A percentile compares a stretch with the other conserved stretches of the same genome.
Evolutionary conservation across 1,284 basidiomycete species (phyloP).

Genomic region (Cryptococcus wingfieldii): DNA sequence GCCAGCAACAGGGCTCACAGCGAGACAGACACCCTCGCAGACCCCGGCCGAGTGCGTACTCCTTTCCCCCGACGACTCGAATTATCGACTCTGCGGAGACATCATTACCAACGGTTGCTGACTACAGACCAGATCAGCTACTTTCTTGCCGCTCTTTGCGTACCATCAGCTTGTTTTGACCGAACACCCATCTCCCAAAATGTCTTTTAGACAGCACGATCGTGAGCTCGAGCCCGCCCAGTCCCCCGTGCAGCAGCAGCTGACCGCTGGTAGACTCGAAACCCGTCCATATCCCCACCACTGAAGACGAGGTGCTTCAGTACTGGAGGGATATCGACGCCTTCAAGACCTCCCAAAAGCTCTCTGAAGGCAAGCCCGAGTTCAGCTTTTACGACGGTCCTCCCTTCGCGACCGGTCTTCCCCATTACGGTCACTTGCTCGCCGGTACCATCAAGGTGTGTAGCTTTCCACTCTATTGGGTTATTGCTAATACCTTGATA

Average conservation of each 20-base stretch:
- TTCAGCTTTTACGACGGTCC: constrained; percentile 98
- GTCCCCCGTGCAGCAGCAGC: constrained; percentile 3
- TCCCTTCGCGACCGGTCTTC: constrained; percentile 94
- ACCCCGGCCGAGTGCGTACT: too few relatives aligned
- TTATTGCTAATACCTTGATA: not conserved
- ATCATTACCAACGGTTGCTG: too few relatives aligned
- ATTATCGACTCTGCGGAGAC: too few relatives aligned
- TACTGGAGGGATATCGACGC: constrained; percentile 98
- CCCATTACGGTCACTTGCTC: constrained; percentile 86
- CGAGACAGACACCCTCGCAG: too few relatives aligned
- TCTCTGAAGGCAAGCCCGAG: constrained; percentile 80
- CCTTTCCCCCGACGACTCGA: too few relatives aligned
- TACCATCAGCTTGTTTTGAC: not conserved
- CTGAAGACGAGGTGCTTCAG: constrained; percentile 86
- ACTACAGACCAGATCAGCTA: not conserved
- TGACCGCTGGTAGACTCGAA: constrained; percentile 30
- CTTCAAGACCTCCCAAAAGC: constrained; percentile 88
- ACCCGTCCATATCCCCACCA: constrained; percentile 80
- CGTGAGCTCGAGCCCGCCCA: constrained; percentile 53
- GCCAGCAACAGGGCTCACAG: too few relatives aligned
- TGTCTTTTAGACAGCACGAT: constrained; percentile 69
- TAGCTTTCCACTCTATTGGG: not conserved
- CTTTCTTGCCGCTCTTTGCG: not conserved
- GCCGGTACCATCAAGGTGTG: constrained; percentile 87
- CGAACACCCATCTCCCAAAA: constrained; percentile 33